Evolutionary conservation across 192 early-diverging fungal species (phyloP), one percentile per base, ranked within the genome.

Genomic region (Dimargaris verticillata): DNA sequence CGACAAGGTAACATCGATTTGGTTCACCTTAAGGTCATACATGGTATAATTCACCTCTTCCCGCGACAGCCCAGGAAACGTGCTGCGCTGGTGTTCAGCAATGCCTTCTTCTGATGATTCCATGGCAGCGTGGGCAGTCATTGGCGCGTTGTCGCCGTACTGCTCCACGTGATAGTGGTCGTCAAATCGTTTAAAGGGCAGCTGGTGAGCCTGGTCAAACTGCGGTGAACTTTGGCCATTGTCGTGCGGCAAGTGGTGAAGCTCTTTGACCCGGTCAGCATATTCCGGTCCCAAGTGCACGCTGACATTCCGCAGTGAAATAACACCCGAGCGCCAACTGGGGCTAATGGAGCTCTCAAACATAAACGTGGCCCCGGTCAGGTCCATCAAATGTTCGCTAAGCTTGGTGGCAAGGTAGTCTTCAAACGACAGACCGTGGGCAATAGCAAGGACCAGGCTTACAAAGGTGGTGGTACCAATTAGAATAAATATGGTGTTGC

Each of bases 291-390:
- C 74, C 45, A 69, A 71, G n/a, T 64, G 67, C 17, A 81, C 73
- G 14, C 70, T 71, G 11, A 98, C 91, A 68, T 96, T 96, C 38
- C 78, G 84, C 17, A 98, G 75, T 13, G 83, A 75, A 53, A 98
- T 93, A 10, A 80, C 78, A 12, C 93, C 93, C 22, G 84, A 80
- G 47, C 86, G 78, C 95, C 95, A 98, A 38, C 85, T 84, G 0
- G 95, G 95, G 6, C 88, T 81, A 54, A 95, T 92, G 4, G 89
- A 91, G 4, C 88, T 85, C 52, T 94, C 93, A 63, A 96, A 94
- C 2, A 78, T 80, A 20, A 97, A 83, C 3, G 84, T 82, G 29
- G 83, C 81, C 0, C 92, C 92, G 3, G 91, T 89, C 2, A 80
- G 77, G 6, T 78, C 70, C 4, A 88, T 89, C 0, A 97, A 72